A percentile compares a stretch with the other conserved stretches of the same genome.
Conservation (phyloP, 139 green algal genomes). For the Haematococcus sp. region DNA sequence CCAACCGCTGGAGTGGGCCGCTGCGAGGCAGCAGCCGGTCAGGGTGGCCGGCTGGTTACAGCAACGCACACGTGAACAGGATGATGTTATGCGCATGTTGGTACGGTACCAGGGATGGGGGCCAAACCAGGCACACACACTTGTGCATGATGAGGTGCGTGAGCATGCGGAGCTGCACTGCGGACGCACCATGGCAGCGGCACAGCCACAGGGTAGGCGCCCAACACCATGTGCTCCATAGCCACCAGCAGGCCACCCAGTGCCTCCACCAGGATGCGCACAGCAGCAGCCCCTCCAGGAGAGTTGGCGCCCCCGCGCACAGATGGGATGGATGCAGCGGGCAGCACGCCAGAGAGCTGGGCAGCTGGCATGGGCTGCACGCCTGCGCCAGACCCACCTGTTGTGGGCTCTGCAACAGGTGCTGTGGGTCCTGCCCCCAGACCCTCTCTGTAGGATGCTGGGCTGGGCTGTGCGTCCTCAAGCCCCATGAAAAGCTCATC, state of each 20-base stretch:
- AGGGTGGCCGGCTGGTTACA: too few species aligned
- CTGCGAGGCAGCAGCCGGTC: too few species aligned
- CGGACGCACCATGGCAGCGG: neutral
- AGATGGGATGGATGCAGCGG: neutral
- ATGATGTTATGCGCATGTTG: neutral
- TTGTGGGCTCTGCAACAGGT: neutral
- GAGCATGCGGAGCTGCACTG: neutral
- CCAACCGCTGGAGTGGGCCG: neutral
- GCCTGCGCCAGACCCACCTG: neutral
- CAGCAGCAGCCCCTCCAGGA: neutral
- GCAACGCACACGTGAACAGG: too few species aligned
- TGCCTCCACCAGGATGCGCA: neutral
- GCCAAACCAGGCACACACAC: neutral
- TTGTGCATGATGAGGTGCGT: neutral
- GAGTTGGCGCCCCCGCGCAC: neutral
- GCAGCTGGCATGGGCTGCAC: neutral
- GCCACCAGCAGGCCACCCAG: slow-evolving; percentile 1
- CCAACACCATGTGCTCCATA: neutral
- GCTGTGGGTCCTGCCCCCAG: neutral
- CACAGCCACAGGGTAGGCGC: neutral
- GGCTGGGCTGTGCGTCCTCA: neutral
- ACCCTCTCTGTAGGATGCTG: neutral
- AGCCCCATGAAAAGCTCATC: slow-evolving; percentile 1
- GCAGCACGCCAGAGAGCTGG: neutral
- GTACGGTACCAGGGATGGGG: neutral